Evolutionary conservation across 2,329 filamentous ascomycete species (phyloP), one percentile per base, ranked within the genome.

Genomic region (Cladosporium colombiae): DNA sequence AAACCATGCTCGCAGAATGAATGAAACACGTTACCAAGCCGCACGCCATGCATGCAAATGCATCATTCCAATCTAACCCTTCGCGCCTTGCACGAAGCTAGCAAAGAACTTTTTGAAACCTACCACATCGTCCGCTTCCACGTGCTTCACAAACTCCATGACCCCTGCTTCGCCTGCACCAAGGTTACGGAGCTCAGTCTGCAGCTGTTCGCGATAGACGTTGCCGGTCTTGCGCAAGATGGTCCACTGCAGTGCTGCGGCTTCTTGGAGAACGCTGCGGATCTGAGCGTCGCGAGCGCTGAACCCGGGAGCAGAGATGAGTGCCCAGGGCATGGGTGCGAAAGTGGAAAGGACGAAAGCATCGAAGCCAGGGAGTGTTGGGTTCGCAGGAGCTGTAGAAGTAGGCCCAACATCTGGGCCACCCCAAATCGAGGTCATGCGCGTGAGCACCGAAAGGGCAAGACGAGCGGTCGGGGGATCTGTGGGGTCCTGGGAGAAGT

Each of bases 181-280:
- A 70, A 92, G 81, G 55, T 81, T 84, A 0, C 87, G 83, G 70
- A 93, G 86, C 65, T 93, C 84, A 1, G 82, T 81, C 18, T 82
- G 87, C 56, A 94, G 78, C 72, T 91, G 85, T 67, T 86, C 84
- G 27, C 94, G 84, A 76, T 97, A 98, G 65, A 87, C 84, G 61
- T 91, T 86, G 29, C 95, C 95, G 14, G 92, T 94, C 81, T 98
- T 98, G 71, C 87, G 85, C 75, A 97, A 94, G 68, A 99, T 95
- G 40, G 87, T 89, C 79, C 95, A 92, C 78, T 99, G 93, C 66
- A 99, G 80, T 2, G 85, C 86, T 2, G 93, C 93, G 68, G 96
- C 92, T 81, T 99, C 95, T 64, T 88, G 89, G 46, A 99, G 85
- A 1, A 97, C 91, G 77, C 93, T 90, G 76, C 91, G 91, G 37